Conservation (phyloP, 192 early-diverging fungal species). For the Rhizoclosmatium sp. region DNA sequence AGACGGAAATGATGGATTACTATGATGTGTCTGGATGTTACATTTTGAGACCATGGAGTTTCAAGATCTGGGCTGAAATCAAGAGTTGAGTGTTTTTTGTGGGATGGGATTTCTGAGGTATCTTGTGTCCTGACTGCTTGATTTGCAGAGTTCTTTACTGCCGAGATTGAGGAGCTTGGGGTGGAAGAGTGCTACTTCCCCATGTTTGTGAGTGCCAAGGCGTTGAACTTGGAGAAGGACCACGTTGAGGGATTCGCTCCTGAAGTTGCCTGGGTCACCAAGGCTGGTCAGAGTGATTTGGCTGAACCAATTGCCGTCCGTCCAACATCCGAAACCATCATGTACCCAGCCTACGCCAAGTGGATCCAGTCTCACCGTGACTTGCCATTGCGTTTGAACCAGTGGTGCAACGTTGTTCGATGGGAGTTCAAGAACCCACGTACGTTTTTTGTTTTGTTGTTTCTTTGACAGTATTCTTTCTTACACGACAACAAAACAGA, state of each 20-base stretch:
- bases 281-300: constrained; percentile 91
- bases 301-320: constrained; percentile 98
- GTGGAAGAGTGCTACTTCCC: constrained; percentile 99
- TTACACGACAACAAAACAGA: constrained; percentile 37
- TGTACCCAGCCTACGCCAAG: constrained; percentile 98
- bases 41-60: constrained; percentile 94
- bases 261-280: constrained; percentile 99
- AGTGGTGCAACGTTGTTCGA: constrained; percentile 99
- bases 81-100: constrained; percentile 61
- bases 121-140: not conserved
- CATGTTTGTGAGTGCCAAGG: constrained; percentile 93
- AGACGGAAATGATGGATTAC: constrained; percentile 98
- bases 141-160: constrained; percentile 84
- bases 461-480: not conserved
- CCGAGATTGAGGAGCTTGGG: constrained; percentile 86
- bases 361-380: constrained; percentile 98
- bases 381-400: constrained; percentile 95
- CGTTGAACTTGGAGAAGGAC: constrained; percentile 96
- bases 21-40: constrained; percentile 99
- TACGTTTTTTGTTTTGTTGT: not conserved
- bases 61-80: constrained; percentile 97
- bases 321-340: constrained; percentile 99
- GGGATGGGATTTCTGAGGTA: not conserved
- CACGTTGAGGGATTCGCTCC: constrained; percentile 99
- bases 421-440: constrained; percentile 99